Evolutionary conservation across 768 basidiomycete genomes (phyloP).

Genomic region (Cystobasidium ongulense): DNA sequence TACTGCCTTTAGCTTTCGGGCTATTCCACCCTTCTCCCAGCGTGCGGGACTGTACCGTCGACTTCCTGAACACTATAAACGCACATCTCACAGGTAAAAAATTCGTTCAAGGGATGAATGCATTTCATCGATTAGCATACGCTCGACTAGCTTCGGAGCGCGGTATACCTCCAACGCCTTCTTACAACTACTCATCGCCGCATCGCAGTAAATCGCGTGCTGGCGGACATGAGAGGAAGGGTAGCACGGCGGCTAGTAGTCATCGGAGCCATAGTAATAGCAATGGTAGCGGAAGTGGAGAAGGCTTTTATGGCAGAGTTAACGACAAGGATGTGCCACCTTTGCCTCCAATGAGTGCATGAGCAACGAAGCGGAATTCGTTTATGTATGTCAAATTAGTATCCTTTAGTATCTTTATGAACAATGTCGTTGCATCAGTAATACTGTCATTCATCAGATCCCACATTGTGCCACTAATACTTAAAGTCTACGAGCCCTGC

Average conservation of each 20-base stretch:
- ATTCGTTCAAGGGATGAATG: conserved; percentile 69
- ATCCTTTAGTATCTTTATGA: not conserved
- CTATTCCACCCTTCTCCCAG: conserved; percentile 77
- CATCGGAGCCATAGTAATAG: not conserved
- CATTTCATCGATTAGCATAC: conserved; percentile 82
- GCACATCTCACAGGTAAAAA: conserved; percentile 66
- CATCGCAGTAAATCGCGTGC: not conserved
- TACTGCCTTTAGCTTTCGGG: conserved; percentile 76
- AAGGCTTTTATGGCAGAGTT: not conserved
- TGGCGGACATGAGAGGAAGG: not conserved
- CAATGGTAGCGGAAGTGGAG: not conserved
- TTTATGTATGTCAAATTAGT: not conserved
- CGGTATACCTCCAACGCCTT: not conserved
- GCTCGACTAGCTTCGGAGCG: conserved; percentile 53
- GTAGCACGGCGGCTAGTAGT: not conserved
- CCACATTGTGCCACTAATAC: too few relatives aligned
- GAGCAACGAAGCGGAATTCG: not conserved
- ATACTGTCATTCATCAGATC: too few relatives aligned
- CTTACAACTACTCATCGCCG: not conserved
- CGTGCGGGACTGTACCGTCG: conserved; percentile 70
- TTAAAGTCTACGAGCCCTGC: too few relatives aligned
- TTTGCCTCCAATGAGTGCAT: not conserved
- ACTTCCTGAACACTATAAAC: conserved; percentile 72
- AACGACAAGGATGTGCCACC: conserved; percentile 6
- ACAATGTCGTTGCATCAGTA: not conserved